Evolutionary conservation across 345 rosid species (phyloP), one percentile per base, ranked within the genome.

Genomic region (Citrus unshiu): DNA sequence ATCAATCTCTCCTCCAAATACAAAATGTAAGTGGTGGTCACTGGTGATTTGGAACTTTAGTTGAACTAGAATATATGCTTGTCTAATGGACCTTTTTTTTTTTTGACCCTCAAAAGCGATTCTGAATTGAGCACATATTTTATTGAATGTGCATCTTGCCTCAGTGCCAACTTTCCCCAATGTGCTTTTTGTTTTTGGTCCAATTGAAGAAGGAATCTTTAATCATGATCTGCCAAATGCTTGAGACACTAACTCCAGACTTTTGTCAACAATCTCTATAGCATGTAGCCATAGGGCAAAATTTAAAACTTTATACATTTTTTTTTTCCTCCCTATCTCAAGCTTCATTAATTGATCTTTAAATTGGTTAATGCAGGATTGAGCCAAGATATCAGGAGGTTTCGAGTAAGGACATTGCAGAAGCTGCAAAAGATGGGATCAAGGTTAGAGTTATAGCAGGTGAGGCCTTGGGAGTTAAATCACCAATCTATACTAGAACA

Each of bases 301-400:
- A 10, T 21, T 29, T 32, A 21, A 37, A 2, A 5, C 29, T 40
- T 30, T 1, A 64, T 22, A 1, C 40, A 8, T 37, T 40, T 40
- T 58, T 25, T 18, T 10, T 13, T 0, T 0, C 1, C 16, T 3
- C 51, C 4, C 5, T 46, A 1, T 46, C 18, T 46, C 22, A 61
- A 16, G 39, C 14, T 58, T 60, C 39, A 2, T 54, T 13, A 70
- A 62, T 65, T 51, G 18, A 7, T 67, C 37, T 60, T 65, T 30
- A 10, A 35, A 3, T 22, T 65, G 32, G 3, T 46, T 27, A 34
- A 40, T 32, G 8, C 29, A 95, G 98, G 94, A 90, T 92, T 43
- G 91, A 93, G 34, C 98, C 98, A 13, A 88, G 85, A 82, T 95
- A 95, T 77, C 98, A 95, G 82, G 98, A 95, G 82, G 73, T 92